These are phyloP conservation scores for Exophiala sideris DNA, from an alignment of 2,329 filamentous ascomycete species.

Conservation along the genomic window DNA sequence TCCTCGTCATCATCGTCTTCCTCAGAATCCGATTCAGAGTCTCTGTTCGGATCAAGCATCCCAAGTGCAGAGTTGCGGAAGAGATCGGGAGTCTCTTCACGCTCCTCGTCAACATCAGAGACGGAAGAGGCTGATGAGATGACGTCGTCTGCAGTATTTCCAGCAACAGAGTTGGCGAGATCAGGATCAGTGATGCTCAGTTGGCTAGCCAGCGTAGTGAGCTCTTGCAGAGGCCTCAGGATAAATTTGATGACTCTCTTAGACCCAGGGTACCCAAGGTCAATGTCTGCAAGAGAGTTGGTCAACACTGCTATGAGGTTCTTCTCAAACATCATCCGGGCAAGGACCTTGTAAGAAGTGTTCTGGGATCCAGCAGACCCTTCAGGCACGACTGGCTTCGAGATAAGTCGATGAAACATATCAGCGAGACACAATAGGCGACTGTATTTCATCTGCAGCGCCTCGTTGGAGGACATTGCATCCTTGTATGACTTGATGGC, in stretches of 20 bases:
- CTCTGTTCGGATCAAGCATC: conserved; percentile 81
- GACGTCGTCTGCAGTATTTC: conserved; percentile 77
- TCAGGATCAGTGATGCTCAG: conserved; percentile 69
- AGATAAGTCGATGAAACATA: conserved; percentile 88
- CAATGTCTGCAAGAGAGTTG: conserved; percentile 88
- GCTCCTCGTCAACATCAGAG: conserved; percentile 79
- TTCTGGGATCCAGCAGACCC: conserved; percentile 36
- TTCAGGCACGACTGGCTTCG: conserved; percentile 67
- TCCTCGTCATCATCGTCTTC: conserved; percentile 68
- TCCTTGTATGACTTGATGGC: conserved; percentile 89
- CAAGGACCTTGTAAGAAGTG: conserved; percentile 74
- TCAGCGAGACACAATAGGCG: conserved; percentile 84
- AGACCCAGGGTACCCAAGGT: conserved; percentile 88
- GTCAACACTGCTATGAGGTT: conserved; percentile 88
- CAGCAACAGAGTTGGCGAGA: conserved; percentile 62
- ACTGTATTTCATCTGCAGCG: conserved; percentile 80
- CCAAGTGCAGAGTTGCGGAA: conserved; percentile 95
- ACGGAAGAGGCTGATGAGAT: conserved; percentile 83
- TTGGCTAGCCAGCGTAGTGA: conserved; percentile 82
- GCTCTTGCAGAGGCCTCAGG: conserved; percentile 77
- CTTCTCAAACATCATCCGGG: conserved; percentile 97
- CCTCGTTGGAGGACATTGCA: conserved; percentile 72
- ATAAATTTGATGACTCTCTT: conserved; percentile 97
- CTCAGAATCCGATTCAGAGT: conserved; percentile 72
- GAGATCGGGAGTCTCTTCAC: conserved; percentile 92